Evolutionary conservation across 208 protist species (phyloP), one percentile per base, ranked within the genome.

Genomic region (Histomonas meleagridis): DNA sequence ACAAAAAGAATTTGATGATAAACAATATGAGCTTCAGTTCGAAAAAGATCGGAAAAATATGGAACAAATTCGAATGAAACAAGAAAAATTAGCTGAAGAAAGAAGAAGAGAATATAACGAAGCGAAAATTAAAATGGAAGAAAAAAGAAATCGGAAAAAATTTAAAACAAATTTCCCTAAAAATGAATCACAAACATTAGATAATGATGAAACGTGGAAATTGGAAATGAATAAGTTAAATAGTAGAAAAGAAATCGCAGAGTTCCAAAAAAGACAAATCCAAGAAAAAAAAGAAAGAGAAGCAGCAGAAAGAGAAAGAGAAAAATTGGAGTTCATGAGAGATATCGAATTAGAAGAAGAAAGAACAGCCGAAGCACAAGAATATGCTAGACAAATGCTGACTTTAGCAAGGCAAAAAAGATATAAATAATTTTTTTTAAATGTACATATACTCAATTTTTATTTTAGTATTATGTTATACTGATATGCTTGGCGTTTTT

Each of bases 261-360:
- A 81, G 28, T 81, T 81, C 43, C 70, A 81, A 23, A 7, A 43
- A 48, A 18, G 28, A 28, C 70, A 81, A 23, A 43, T 43, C 2
- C 0, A 23, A 16, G 70, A 81, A 51, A 81, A 81, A 43, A 48
- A 21, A n/a, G 70, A 81, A 81, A 81, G 70, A 51, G 70, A 81
- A 51, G 43, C 70, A 32, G 70, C 70, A n/a, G 43, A 81, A 81
- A 81, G 43, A 81, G 70, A 81, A 81, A 81, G 70, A 81, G 70
- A 81, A 43, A 81, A 81, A 51, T 51, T 81, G 4, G 70, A 81
- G n/a, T 81, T 51, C n/a, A 48, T 38, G 43, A 81, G n/a, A 23
- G n/a, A 18, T 0, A 18, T 81, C 70, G 40, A 81, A 81, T 10
- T 32, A 32, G 70, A 81, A 51, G 70, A 81, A 46, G 21, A 51